Base-by-base conservation (phyloP, 2,329 filamentous ascomycete species). In the Sordariomycetes sp. region DNA sequence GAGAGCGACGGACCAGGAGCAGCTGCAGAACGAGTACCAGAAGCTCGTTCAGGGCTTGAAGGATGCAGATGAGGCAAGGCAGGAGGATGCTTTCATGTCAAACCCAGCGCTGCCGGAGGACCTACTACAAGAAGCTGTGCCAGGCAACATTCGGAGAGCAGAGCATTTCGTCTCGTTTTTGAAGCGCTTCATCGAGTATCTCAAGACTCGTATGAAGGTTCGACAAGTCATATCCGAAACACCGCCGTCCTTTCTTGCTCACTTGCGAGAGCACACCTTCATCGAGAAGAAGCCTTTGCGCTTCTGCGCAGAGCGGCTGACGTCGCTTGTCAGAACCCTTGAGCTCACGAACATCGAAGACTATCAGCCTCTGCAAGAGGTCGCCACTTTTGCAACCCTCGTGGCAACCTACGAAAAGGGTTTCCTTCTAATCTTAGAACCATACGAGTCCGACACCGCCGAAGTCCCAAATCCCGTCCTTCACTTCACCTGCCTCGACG, bases 331-430 rank as follows among this genome's bases (percentile, higher is more conserved):
- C 14, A 75, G 93, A 38, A 98, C 92, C 0, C 72, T 98, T 12
- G 92, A 98, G 57, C 77, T 98, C 38, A 93, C 90, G 21, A 96
- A 93, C 47, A 95, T 98, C 40, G 92, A 98, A 61, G 93, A 98
- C 54, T 98, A 93, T 53, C 88, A 95, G 47, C 85, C 92, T 6
- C 69, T 98, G 1, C 92, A 98, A 63, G 90, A 98, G 62, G 90
- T 98, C 7, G 93, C 93, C 15, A 95, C 87, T 1, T 98, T 98
- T 58, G 92, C 92, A 8, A 98, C 92, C 1, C 70, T 98, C 1
- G 86, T 94, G 16, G 86, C 92, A 21, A 98, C 92, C 0, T 98
- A 98, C 51, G 92, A 98, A 46, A 94, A 87, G 42, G 92, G 92
- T 0, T 98, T 98, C 47, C 66, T 95, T 6, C 73, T 98, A 21